Conservation (phyloP, 179 eudicot genomes). For the Actinidia arguta region DNA sequence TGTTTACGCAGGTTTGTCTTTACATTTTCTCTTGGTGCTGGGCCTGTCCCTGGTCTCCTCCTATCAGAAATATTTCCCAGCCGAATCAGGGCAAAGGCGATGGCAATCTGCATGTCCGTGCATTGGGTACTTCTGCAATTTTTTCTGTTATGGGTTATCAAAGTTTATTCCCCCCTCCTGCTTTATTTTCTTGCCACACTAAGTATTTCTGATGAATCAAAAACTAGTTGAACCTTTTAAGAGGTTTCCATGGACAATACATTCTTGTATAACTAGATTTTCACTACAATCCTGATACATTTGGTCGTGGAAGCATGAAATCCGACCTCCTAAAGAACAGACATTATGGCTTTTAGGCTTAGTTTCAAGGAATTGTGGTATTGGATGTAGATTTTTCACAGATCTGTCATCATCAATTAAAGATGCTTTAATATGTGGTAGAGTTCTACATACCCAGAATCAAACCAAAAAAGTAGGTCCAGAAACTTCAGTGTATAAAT, state of each 20-base stretch:
- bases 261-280: neutral
- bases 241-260: neutral
- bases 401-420: neutral
- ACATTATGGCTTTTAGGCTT: neutral
- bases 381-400: neutral
- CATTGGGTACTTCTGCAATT: slow-evolving; percentile 76
- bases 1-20: slow-evolving; percentile 72
- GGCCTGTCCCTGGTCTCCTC: slow-evolving; percentile 93
- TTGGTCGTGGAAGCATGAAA: neutral
- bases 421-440: neutral
- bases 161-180: neutral
- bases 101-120: slow-evolving; percentile 93
- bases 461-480: too few species aligned
- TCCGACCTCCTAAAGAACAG: neutral
- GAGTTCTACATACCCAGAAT: too few species aligned
- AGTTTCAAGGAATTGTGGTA: neutral
- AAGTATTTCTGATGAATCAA: neutral
- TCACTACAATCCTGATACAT: neutral
- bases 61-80: slow-evolving; percentile 85
- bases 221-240: neutral
- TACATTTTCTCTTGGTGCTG: slow-evolving; percentile 87
- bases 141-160: neutral
- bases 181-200: neutral
- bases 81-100: slow-evolving; percentile 90
- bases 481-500: too few species aligned